Base-by-base conservation (phyloP, 805 yeast genomes). In the Metschnikowia baotianmanensis region DNA sequence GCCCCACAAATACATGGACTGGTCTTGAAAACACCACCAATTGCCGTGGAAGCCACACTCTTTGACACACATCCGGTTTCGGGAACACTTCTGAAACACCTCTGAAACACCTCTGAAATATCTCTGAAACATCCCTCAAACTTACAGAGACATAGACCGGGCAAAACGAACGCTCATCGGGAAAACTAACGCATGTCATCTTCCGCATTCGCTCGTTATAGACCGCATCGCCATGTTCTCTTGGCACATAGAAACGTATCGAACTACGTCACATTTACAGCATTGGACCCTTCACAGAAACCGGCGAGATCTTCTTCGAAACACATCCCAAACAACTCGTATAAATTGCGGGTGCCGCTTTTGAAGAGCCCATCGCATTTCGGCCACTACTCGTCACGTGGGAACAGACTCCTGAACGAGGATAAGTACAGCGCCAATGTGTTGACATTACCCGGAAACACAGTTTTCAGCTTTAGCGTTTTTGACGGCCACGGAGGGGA, bases 401-500 rank as follows among this genome's bases (percentile, higher is more conserved):
- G 86, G 43, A 87, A 81, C 57, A 70, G 98, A 43, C 50, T 74
- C 26, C 75, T 76, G 54, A 93, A 91, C 61, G 98, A 91, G 61
- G 99, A 91, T 63, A 69, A 78, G 32, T 84, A 77, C 61, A 76
- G 78, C 37, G 86, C 89, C 16, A 77, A 77, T 20, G 77, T 86
- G 37, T 54, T 87, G 27, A 63, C 69, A 17, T 26, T 66, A 9
- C 40, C 50, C 10, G 47, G 40, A 20, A 20, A 23, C 4, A 52
- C 55, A 9, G 55, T 65, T 15, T 85, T 91, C 64, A 79, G 78
- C 50, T 81, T 86, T 53, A 78, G 79, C 33, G 74, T 93, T 1
- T 89, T 86, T 61, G 99, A 93, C 63, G 99, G 99, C 8, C 99
- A 93, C 63, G 99, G 98, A 6, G 95, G 96, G 17, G 72, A 71